These are phyloP conservation scores for Helianthus tuberosus DNA, from an alignment of 129 eudicot genomes.

Conservation along the genomic window DNA sequence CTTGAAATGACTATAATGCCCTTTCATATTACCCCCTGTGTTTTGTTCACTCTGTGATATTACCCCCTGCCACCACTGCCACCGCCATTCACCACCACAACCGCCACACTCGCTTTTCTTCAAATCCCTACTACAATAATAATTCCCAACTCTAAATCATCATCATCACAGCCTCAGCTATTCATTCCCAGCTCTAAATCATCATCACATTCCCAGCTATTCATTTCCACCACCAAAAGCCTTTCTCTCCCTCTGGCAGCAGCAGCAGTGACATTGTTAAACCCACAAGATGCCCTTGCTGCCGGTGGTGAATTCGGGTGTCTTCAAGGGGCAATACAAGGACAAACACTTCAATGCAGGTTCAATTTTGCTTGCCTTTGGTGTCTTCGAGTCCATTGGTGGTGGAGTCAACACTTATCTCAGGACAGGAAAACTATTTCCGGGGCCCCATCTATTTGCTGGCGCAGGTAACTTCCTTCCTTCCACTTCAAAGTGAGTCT, in stretches of 20 bases:
- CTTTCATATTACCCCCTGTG: no score
- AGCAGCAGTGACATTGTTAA: slow-evolving; percentile 56
- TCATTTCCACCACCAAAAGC: neutral
- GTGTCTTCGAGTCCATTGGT: slow-evolving; percentile 78
- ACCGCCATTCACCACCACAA: no score
- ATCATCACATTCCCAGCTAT: neutral
- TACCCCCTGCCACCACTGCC: no score
- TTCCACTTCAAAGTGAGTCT: no score
- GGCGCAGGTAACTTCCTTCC: slow-evolving; percentile 90
- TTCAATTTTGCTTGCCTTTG: slow-evolving; percentile 84
- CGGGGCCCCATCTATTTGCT: slow-evolving; percentile 90
- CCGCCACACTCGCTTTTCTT: slow-evolving; percentile 66
- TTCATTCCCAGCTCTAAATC: slow-evolving; percentile 19
- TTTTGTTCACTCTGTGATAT: no score
- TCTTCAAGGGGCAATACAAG: slow-evolving; percentile 77
- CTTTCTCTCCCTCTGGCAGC: slow-evolving; percentile 59
- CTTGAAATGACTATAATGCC: no score
- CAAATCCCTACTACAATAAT: slow-evolving; percentile 35
- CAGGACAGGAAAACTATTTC: slow-evolving; percentile 92
- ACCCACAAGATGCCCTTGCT: slow-evolving; percentile 84
- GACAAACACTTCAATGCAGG: slow-evolving; percentile 97
- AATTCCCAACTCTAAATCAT: slow-evolving; percentile 16
- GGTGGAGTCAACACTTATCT: slow-evolving; percentile 93
- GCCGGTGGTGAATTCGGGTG: slow-evolving; percentile 88
- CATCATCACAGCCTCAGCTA: slow-evolving; percentile 17